A percentile compares a stretch with the other conserved stretches of the same genome.
phyloP scores from a whole-genome alignment of 2,329 filamentous ascomycete species.

The Alternaria ventricosa region DNA sequence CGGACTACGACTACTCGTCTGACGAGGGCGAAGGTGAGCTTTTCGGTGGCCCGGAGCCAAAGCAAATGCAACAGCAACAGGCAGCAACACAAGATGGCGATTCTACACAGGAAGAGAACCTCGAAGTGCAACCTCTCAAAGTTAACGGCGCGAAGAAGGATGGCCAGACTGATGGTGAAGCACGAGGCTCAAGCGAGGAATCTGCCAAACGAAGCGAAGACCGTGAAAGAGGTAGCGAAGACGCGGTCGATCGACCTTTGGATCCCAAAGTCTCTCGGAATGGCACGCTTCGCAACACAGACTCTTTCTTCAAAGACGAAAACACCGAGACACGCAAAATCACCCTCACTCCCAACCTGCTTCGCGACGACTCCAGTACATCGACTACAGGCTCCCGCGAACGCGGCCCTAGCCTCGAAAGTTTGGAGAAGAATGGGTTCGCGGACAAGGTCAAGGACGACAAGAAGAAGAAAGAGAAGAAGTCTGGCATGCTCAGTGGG shows the following conservation, averaged over 20 bases:
- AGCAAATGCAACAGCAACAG: conserved; percentile 34
- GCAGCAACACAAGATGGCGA: conserved; percentile 42
- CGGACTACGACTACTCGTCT: conserved; percentile 82
- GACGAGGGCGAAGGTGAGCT: conserved; percentile 69
- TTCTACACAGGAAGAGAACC: conserved; percentile 49
- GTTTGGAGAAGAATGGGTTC: conserved; percentile 71
- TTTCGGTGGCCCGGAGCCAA: conserved; percentile 46
- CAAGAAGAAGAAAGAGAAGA: conserved; percentile 75
- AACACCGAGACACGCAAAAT: conserved; percentile 96
- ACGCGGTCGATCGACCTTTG: conserved; percentile 63
- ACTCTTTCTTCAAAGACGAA: conserved; percentile 98
- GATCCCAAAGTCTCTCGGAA: conserved; percentile 68
- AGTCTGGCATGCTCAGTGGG: conserved; percentile 74
- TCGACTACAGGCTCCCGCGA: conserved; percentile 49
- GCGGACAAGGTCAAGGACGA: conserved; percentile 72
- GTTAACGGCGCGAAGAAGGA: conserved; percentile 44
- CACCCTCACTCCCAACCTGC: conserved; percentile 88
- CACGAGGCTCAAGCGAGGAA: conserved; percentile 43
- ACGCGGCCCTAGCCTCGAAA: conserved; percentile 74
- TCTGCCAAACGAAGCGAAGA: conserved; percentile 52
- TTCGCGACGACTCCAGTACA: conserved; percentile 75
- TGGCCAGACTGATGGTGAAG: conserved; percentile 29
- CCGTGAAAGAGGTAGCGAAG: conserved; percentile 67
- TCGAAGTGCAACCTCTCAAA: conserved; percentile 49
- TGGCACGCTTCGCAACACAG: conserved; percentile 86